A percentile compares a stretch with the other conserved stretches of the same genome.
These are phyloP conservation scores for Wallacemonas sp. DNA, from an alignment of 208 protist species.

Conservation along the genomic window DNA sequence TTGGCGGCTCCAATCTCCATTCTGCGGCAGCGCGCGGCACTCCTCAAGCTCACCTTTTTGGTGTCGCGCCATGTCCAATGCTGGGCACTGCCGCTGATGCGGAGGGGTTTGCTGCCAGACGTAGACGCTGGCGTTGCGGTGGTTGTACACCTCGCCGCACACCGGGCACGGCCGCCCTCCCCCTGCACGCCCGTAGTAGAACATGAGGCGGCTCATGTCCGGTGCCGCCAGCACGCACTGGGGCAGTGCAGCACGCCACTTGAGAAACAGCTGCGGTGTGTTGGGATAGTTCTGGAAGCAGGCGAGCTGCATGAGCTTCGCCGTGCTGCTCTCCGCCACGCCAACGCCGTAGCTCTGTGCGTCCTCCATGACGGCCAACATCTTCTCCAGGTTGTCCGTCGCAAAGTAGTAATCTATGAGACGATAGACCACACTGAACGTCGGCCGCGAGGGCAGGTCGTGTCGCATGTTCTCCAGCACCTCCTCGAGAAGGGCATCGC, in stretches of 20 bases:
- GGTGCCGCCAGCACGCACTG: constrained; percentile 90
- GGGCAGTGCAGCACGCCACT: constrained; percentile 74
- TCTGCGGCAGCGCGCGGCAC: constrained; percentile 63
- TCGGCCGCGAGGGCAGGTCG: constrained; percentile 70
- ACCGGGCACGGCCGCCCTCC: constrained; percentile 75
- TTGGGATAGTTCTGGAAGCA: constrained; percentile 83
- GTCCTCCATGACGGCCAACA: constrained; percentile 90
- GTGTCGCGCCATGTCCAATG: constrained; percentile 49
- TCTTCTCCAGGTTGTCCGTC: constrained; percentile 90
- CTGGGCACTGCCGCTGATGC: constrained; percentile 76
- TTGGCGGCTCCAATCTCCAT: constrained; percentile 67
- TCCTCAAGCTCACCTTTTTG: constrained; percentile 86
- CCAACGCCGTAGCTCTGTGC: constrained; percentile 61
- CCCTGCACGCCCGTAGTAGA: constrained; percentile 81
- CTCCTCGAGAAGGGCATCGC: constrained; percentile 85
- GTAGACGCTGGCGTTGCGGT: constrained; percentile 82
- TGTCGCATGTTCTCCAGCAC: constrained; percentile 69
- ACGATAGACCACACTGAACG: constrained; percentile 85
- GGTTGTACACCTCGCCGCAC: constrained; percentile 87
- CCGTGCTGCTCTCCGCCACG: constrained; percentile 86
- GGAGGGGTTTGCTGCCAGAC: constrained; percentile 81
- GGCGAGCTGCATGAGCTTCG: constrained; percentile 91
- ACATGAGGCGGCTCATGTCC: constrained; percentile 88
- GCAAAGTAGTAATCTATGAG: constrained; percentile 92
- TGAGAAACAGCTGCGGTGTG: constrained; percentile 79